Base-by-base conservation (phyloP, 495 filamentous ascomycete species). In the Penicilliopsis zonata region DNA sequence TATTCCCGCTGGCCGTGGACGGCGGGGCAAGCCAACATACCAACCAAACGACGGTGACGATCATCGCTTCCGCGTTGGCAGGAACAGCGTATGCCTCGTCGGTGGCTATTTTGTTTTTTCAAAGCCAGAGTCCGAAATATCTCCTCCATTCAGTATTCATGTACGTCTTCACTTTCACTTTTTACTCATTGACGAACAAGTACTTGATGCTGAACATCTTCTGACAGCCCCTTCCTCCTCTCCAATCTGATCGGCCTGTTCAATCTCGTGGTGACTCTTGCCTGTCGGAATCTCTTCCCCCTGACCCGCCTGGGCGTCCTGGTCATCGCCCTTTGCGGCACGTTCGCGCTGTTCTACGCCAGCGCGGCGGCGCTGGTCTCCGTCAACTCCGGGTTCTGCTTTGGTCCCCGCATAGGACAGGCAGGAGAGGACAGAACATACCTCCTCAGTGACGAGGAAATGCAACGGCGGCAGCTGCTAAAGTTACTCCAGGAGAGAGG, bases 381-480 rank as follows among this genome's bases (percentile, higher is more conserved):
- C 19, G 42, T 30, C 6, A 39, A 41, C 31, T 36, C 38, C 22
- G 30, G 38, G 8, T 19, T 38, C 23, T 25, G 18, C 12, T 30
- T 21, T 3, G 8, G 13, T 9, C 34, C 36, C 25, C 15, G 16
- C 13, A n/a, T 29, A 42, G 13, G 20, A 38, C 13, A 5, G 36
- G 37, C 13, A 32, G 7, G 43, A 40, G 19, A 38, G 24, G 12
- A 53, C 38, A 2, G 42, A 40, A 3, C n/a, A n/a, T n/a, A n/a
- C n/a, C 40, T 56, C 0, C 34, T 60, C 21, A 57, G 46, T 7
- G 50, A 55, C n/a, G 54, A 58, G 16, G 58, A 60, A 30, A 42
- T 53, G 54, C 52, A 56, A 29, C 53, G 58, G 10, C 50, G 46
- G 23, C 53, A 62, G 30, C 33, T 62, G n/a, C 45, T 47, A 18